These are phyloP conservation scores for Talaromyces sp. DNA, from an alignment of 2,329 filamentous ascomycete species.

Conservation along the genomic window DNA sequence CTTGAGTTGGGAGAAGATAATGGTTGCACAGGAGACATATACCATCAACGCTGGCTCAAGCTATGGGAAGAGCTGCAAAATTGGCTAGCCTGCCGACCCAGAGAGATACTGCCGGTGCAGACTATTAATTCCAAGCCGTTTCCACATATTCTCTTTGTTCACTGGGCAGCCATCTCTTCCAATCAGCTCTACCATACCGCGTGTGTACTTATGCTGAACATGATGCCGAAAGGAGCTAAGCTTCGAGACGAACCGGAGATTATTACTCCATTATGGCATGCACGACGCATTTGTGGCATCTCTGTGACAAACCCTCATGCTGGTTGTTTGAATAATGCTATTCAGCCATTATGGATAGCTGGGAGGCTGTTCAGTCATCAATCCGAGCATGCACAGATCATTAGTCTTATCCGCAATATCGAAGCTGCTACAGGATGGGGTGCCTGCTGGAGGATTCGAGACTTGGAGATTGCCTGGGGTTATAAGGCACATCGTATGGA, in stretches of 20 bases:
- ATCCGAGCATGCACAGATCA: conserved; percentile 35
- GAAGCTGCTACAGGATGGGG: conserved; percentile 55
- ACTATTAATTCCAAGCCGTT: conserved; percentile 47
- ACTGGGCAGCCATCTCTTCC: conserved; percentile 55
- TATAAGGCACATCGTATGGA: conserved; percentile 21
- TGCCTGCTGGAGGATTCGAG: conserved; percentile 51
- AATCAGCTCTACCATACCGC: conserved; percentile 58
- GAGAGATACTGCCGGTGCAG: conserved; percentile 47
- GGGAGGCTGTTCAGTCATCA: conserved; percentile 53
- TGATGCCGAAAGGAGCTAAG: conserved; percentile 37
- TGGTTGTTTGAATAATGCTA: conserved; percentile 56
- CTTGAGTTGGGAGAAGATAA: conserved; percentile 48
- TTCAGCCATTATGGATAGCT: conserved; percentile 57
- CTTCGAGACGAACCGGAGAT: conserved; percentile 23
- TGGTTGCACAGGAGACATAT: conserved; percentile 41
- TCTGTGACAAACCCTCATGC: conserved; percentile 55
- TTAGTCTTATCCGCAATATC: conserved; percentile 47
- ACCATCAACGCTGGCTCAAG: conserved; percentile 45
- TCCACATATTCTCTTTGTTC: conserved; percentile 51
- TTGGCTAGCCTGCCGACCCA: conserved; percentile 49
- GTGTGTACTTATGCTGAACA: conserved; percentile 51
- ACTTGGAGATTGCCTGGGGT: conserved; percentile 44
- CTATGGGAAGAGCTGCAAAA: conserved; percentile 51
- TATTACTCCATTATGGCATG: conserved; percentile 53
- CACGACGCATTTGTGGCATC: conserved; percentile 54